These are phyloP conservation scores for Smittium mucronatum DNA, from an alignment of 371 early-diverging fungal genomes.

Conservation along the genomic window DNA sequence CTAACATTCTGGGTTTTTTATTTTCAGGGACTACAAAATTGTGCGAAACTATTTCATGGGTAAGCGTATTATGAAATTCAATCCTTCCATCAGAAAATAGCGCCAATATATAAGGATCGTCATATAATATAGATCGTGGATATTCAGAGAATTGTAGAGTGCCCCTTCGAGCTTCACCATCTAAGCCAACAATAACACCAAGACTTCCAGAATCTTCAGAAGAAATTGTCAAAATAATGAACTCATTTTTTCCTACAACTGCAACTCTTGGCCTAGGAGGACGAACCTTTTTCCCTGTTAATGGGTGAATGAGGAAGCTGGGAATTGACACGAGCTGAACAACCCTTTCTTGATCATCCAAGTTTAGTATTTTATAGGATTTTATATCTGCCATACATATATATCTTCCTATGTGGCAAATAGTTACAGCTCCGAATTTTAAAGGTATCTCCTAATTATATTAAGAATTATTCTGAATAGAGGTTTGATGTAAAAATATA, in stretches of 20 bases:
- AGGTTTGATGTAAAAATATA: no score
- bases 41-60: neutral
- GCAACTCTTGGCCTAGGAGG: constrained; percentile 31
- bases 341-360: constrained; percentile 15
- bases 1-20: constrained; percentile 1
- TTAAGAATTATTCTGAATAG: neutral
- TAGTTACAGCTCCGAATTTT: constrained; percentile 21
- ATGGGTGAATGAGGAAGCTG: constrained; percentile 21
- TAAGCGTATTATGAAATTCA: constrained; percentile 12
- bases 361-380: constrained; percentile 27
- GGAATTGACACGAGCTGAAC: constrained; percentile 25
- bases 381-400: constrained; percentile 29
- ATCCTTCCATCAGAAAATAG: constrained; percentile 18
- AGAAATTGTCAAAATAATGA: constrained; percentile 29
- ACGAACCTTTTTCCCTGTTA: constrained; percentile 21
- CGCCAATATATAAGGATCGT: constrained; percentile 21
- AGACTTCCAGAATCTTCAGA: constrained; percentile 20
- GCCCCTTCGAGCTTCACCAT: constrained; percentile 29
- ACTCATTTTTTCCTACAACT: constrained; percentile 28
- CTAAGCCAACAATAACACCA: constrained; percentile 28
- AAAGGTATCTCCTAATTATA: constrained; percentile 19
- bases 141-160: constrained; percentile 30
- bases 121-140: constrained; percentile 25
- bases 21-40: neutral
- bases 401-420: constrained; percentile 26